Conservation (phyloP, 345 rosid species). For the Eutrema japonicum region DNA sequence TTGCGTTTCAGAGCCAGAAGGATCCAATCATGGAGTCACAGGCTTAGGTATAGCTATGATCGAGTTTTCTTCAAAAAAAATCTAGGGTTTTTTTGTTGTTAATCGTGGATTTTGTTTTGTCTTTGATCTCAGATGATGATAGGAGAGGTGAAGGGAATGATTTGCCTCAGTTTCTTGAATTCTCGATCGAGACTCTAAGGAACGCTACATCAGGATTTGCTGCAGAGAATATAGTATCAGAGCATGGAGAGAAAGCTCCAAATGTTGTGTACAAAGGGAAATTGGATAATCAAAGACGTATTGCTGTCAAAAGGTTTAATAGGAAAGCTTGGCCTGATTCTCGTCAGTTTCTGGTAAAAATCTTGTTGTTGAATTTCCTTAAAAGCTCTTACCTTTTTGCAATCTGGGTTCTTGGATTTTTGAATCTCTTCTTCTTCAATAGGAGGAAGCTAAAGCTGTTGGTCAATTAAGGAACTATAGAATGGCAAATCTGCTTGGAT, state of each 20-base stretch:
- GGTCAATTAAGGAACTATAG: conserved; percentile 78
- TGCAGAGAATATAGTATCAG: conserved; percentile 85
- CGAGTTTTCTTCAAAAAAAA: neutral
- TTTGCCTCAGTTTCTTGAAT: conserved; percentile 73
- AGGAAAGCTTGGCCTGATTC: conserved; percentile 93
- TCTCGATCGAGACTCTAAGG: conserved; percentile 72
- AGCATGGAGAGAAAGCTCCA: conserved; percentile 96
- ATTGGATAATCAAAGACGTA: conserved; percentile 73
- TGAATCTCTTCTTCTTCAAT: conserved; percentile 2
- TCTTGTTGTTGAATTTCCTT: conserved; percentile 18
- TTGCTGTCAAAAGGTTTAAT: conserved; percentile 90
- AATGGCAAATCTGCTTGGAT: conserved; percentile 89
- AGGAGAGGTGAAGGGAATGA: conserved; percentile 51
- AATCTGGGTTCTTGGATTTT: conserved; percentile 8
- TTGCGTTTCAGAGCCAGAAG: conserved; percentile 60
- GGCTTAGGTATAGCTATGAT: conserved; percentile 52
- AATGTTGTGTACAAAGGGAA: conserved; percentile 95
- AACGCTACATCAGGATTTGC: conserved; percentile 93
- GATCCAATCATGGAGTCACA: conserved; percentile 64
- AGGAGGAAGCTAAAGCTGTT: conserved; percentile 95
- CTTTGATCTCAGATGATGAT: conserved; percentile 53
- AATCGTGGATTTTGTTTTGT: conserved; percentile 12
- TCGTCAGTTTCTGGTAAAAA: conserved; percentile 74
- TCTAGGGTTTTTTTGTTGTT: neutral
- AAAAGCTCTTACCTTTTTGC: conserved; percentile 1